Base-by-base conservation (phyloP, 2,329 filamentous ascomycete species). In the Xylariaceae sp. region DNA sequence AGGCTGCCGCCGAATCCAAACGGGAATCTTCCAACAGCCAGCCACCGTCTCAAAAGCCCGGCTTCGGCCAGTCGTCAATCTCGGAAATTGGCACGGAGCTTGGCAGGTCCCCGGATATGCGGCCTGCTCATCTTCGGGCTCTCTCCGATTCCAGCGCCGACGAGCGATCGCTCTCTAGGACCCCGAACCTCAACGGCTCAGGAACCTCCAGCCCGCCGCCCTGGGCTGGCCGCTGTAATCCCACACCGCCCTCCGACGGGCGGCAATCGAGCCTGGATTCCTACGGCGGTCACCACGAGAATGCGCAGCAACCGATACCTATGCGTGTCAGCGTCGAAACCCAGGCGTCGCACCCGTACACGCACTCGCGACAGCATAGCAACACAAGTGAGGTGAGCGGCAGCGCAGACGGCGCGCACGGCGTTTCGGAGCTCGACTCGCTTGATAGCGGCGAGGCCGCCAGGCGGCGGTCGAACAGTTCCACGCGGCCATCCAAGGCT, bases 331-430 rank as follows among this genome's bases (percentile, higher is more conserved):
- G 70, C 51, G 74, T 66, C 26, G 78, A 79, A 46, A 79, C 77
- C 2, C 71, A 74, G 48, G 69, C 66, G 14, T 66, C 64, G 3
- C 71, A 71, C 51, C 60, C 56, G 1, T 77, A 78, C 50, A 69
- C 57, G 1, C 78, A 79, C 50, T 68, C 71, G 44, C 75, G 79
- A 2, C 70, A 79, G 5, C 66, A 66, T 44, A 81, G 78, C 65
- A 74, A 78, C 57, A 71, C 74, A 4, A 81, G 79, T 43, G 78
- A 81, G 46, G 66, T 72, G 3, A 74, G 74, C 42, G 74, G 73
- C 43, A 67, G 68, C 50, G 66, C 67, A 3, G 61, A 64, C n/a
- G 65, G 59, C 16, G 62, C 65, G 6, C 60, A 68, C 2, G 67
- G 70, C 0, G 62, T 70, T 4, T 72, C 72, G 2, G 79, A 81